Conservation (phyloP, 2,329 filamentous ascomycete genomes). For the Neonectria magnoliae region DNA sequence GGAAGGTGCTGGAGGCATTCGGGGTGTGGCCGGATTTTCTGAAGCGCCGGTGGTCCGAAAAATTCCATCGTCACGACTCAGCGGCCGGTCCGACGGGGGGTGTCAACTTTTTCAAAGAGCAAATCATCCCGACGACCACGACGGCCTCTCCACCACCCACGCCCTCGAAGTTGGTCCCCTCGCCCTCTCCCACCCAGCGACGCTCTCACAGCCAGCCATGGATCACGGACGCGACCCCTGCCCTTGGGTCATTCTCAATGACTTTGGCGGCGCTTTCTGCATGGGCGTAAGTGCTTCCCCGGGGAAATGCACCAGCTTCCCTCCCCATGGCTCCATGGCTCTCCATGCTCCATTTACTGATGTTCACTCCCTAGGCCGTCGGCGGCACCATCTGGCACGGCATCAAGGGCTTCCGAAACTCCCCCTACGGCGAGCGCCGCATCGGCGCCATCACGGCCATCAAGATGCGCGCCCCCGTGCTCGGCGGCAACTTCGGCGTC, state of each 20-base stretch:
- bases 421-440: conserved; percentile 90
- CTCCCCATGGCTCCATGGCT: conserved; percentile 12
- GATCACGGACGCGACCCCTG: conserved; percentile 98
- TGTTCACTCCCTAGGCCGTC: conserved; percentile 66
- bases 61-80: conserved; percentile 20
- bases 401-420: conserved; percentile 93
- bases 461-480: conserved; percentile 94
- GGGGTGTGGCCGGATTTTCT: conserved; percentile 21
- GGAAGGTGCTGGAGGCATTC: conserved; percentile 20
- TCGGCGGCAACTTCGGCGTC: conserved; percentile 97
- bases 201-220: conserved; percentile 60
- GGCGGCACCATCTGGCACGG: conserved; percentile 93
- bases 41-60: conserved; percentile 26
- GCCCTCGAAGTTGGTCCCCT: conserved; percentile 6
- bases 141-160: conserved; percentile 15
- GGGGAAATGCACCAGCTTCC: not conserved
- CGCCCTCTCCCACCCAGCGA: not conserved
- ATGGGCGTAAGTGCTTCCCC: conserved; percentile 79
- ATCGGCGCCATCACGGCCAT: conserved; percentile 97
- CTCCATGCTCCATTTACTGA: not conserved
- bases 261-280: conserved; percentile 95
- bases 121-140: conserved; percentile 23
- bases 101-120: conserved; percentile 31
- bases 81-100: conserved; percentile 24
- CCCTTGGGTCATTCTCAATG: conserved; percentile 94